Evolutionary conservation across 2,329 filamentous ascomycete species (phyloP), one percentile per base, ranked within the genome.

Genomic region (Hypoxylon sp.): DNA sequence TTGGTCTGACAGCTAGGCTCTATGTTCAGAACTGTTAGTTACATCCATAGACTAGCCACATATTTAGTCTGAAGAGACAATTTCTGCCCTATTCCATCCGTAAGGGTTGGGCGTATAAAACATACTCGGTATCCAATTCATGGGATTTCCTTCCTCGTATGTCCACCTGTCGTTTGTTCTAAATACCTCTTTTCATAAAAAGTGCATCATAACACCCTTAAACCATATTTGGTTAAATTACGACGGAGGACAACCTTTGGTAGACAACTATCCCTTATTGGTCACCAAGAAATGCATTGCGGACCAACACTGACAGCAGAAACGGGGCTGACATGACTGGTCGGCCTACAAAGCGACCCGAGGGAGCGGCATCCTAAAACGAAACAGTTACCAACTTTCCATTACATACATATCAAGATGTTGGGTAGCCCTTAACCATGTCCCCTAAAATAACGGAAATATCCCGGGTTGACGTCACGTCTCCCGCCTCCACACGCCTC

Each of bases 301-400:
- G 41, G 41, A 67, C 67, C 67, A 69, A 69, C 67, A 64, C 39
- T 47, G 23, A 59, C 60, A 61, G 50, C 29, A 53, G 32, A 62
- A 67, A 67, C 34, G 63, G 61, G 67, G 62, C 61, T 60, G 45
- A 56, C 47, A 61, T 51, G 50, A 54, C 48, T 27, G 23, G 34
- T 39, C 29, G 32, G 25, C 50, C 52, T 58, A 54, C 48, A 27
- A 65, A 53, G 32, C 30, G 50, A 60, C 65, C 62, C 65, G 58
- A 39, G 30, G 52, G 37, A 30, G 32, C 50, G 65, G 65, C 60
- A 54, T 14, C 21, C 43, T 14, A 64, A 56, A 16, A 25, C 54
- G 50, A 65, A 46, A 61, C 25, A 19, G 25, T 27, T 3, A 25
- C 21, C 30, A 54, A 41, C 41, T 51, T 51, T 39, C 51, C 34